Evolutionary conservation across 345 rosid genomes (phyloP).

Genomic region (Microthlaspi erraticum): DNA sequence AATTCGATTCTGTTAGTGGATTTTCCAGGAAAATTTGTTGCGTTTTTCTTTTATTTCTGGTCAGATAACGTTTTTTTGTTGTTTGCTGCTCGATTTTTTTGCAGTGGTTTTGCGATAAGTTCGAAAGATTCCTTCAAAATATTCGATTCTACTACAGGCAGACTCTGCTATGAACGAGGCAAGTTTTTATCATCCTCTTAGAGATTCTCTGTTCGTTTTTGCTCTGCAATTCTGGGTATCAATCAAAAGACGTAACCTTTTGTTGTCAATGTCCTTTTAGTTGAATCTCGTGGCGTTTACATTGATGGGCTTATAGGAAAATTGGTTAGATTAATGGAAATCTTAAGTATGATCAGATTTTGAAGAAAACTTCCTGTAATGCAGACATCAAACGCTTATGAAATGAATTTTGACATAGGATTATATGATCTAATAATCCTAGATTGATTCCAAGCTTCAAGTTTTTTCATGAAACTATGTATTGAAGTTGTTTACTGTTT

Average conservation of each 20-base stretch:
- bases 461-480: slow-evolving; percentile 3
- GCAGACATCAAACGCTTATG: background rate
- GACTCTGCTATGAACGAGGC: slow-evolving; percentile 87
- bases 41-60: background rate
- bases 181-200: slow-evolving; percentile 24
- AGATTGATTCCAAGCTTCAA: background rate
- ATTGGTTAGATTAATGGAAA: background rate
- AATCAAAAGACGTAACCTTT: background rate
- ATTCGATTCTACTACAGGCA: slow-evolving; percentile 77
- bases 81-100: background rate
- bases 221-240: slow-evolving; percentile 14
- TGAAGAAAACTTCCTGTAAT: slow-evolving; percentile 19
- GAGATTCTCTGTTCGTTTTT: slow-evolving; percentile 7
- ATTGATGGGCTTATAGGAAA: slow-evolving; percentile 18
- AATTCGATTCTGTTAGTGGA: slow-evolving; percentile 3
- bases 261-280: background rate
- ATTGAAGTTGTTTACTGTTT: slow-evolving; percentile 34
- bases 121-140: slow-evolving; percentile 76
- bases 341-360: slow-evolving; percentile 9
- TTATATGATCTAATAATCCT: background rate
- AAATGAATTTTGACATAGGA: background rate
- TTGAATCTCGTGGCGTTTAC: background rate
- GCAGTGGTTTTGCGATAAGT: slow-evolving; percentile 77
- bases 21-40: background rate
- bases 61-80: slow-evolving; percentile 15